Evolutionary conservation across 257 asterid species (phyloP).

Genomic region (Primulina huaijiensis): DNA sequence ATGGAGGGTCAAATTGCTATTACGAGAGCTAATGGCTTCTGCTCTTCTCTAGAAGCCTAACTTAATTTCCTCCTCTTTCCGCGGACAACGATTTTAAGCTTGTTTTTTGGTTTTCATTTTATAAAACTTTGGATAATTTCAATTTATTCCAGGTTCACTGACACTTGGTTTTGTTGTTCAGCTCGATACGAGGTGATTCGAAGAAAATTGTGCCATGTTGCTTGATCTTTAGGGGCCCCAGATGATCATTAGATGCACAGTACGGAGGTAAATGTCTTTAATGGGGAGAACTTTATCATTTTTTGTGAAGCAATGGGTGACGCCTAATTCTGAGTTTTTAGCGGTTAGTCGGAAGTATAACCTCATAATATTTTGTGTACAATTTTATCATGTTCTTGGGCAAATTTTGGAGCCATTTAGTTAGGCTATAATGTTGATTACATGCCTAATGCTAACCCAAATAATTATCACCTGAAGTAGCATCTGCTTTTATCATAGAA

Average conservation of each 20-base stretch:
- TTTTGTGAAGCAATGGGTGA: background rate
- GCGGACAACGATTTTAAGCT: constrained; percentile 55
- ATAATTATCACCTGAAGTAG: background rate
- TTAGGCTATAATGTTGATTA: background rate
- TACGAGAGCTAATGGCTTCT: constrained; percentile 47
- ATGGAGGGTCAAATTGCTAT: background rate
- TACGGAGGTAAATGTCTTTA: constrained; percentile 48
- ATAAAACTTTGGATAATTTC: background rate
- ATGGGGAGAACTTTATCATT: background rate
- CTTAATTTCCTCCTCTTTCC: constrained; percentile 45
- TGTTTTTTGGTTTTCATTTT: background rate
- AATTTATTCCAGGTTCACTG: background rate
- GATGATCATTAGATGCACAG: constrained; percentile 58
- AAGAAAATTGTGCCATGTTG: constrained; percentile 24
- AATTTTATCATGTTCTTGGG: background rate
- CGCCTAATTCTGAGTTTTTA: background rate
- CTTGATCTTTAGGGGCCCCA: constrained; percentile 34
- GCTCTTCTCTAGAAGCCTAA: constrained; percentile 54
- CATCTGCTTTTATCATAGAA: background rate
- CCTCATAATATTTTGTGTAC: background rate
- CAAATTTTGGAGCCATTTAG: background rate
- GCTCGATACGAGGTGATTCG: constrained; percentile 40
- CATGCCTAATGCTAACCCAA: background rate
- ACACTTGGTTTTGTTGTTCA: constrained; percentile 12
- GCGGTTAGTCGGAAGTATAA: background rate